Evolutionary conservation across 257 asterid genomes (phyloP).

Genomic region (Primulina eburnea): DNA sequence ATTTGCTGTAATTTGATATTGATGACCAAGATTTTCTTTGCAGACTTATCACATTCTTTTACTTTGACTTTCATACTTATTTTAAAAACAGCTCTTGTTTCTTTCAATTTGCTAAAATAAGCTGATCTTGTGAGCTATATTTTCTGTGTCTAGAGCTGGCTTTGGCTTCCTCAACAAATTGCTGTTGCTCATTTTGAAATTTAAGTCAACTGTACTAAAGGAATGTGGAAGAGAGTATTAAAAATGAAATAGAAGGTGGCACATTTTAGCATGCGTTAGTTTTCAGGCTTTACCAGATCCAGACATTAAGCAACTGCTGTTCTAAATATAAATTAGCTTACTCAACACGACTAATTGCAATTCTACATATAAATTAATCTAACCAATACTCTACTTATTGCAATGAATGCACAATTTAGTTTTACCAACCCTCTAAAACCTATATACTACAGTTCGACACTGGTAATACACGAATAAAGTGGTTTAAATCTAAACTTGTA

Average conservation of each 20-base stretch:
- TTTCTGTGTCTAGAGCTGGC: background rate
- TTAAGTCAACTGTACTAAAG: background rate
- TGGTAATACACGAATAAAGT: background rate
- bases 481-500: background rate
- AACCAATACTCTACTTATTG: too few species aligned
- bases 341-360: too few species aligned
- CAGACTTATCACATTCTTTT: conserved; percentile 1
- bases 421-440: background rate
- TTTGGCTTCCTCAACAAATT: conserved; percentile 4
- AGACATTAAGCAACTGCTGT: background rate
- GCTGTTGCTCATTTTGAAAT: background rate
- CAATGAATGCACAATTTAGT: too few species aligned
- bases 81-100: conserved; percentile 16
- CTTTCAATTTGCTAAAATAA: conserved; percentile 6
- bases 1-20: conserved; percentile 7
- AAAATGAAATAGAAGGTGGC: background rate
- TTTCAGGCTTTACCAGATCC: background rate
- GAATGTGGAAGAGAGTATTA: background rate
- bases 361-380: too few species aligned
- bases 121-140: conserved; percentile 7
- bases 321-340: background rate
- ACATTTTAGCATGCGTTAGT: background rate
- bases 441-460: background rate
- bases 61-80: conserved; percentile 8
- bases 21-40: conserved; percentile 2